Conservation (phyloP, 2,329 filamentous ascomycete species). For the Onygena corvina region DNA sequence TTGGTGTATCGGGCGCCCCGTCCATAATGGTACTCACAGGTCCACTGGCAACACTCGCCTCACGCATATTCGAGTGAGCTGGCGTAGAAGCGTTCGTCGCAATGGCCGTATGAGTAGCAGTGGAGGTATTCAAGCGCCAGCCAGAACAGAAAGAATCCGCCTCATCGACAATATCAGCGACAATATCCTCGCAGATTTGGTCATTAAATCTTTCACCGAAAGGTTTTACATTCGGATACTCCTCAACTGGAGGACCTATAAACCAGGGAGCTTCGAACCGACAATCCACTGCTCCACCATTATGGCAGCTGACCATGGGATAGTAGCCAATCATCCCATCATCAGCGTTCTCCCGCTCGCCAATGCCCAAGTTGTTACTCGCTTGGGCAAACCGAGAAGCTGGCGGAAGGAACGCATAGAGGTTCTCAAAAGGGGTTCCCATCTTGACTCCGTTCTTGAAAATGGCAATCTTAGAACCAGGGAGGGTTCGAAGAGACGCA, state of each 20-base stretch:
- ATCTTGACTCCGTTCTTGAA: constrained; percentile 86
- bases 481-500: constrained; percentile 70
- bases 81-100: constrained; percentile 8
- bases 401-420: constrained; percentile 82
- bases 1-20: neutral
- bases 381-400: constrained; percentile 49
- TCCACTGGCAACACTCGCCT: neutral
- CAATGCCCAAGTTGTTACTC: constrained; percentile 40
- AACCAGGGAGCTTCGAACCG: constrained; percentile 94
- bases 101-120: neutral
- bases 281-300: constrained; percentile 78
- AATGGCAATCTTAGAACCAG: constrained; percentile 71
- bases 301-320: constrained; percentile 82
- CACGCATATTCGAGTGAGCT: neutral
- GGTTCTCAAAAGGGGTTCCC: constrained; percentile 75
- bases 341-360: constrained; percentile 75
- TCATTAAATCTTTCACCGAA: constrained; percentile 74
- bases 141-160: constrained; percentile 58
- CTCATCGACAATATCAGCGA: constrained; percentile 90
- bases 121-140: neutral
- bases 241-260: constrained; percentile 53
- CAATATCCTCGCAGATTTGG: constrained; percentile 86
- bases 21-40: neutral
- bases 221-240: constrained; percentile 20
- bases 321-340: constrained; percentile 95